Conservation (phyloP, 306 rosid species). For the barrel medic (Medicago truncatula) region MtrunA17r5.0-ANR NC_053044.1:57603001-57603500, state of each 20-base stretch:
- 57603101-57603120: constrained; percentile 78
- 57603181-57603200: background rate
- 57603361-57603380: too few species aligned
- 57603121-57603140: constrained; percentile 78
- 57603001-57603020: background rate
- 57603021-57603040: background rate
- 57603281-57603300: constrained; percentile 64
- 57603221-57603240: background rate
- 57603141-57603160: constrained; percentile 50
- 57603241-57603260: constrained; percentile 63
- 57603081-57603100: constrained; percentile 75
- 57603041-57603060: constrained; percentile 48
- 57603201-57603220: background rate
- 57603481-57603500: too few species aligned
- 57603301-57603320: constrained; percentile 44
- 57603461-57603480: too few species aligned
- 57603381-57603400: background rate
- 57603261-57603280: constrained; percentile 64
- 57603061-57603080: constrained; percentile 66
- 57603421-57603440: constrained; percentile 63
- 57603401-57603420: constrained; percentile 69
- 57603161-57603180: background rate
- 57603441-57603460: constrained; percentile 56
- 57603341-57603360: background rate
- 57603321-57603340: background rate